Evolutionary conservation across 495 filamentous ascomycete genomes (phyloP).

Genomic region (Penicillium antarcticum): DNA sequence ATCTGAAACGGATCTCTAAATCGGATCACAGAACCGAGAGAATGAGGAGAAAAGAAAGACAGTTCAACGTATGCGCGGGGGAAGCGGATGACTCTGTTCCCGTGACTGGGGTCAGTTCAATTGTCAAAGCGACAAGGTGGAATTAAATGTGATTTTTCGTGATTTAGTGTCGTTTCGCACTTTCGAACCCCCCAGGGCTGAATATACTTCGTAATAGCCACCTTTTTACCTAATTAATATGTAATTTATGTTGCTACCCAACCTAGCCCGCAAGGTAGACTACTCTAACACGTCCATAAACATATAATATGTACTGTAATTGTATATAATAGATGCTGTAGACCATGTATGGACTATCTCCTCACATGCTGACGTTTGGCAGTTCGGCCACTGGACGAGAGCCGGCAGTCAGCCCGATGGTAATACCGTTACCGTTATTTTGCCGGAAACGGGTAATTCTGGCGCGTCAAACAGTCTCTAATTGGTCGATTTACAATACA

Average conservation of each 20-base stretch:
- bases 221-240: constrained; percentile 17
- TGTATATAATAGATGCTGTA: background rate
- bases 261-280: background rate
- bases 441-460: background rate
- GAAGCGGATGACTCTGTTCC: constrained; percentile 21
- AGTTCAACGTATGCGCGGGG: constrained; percentile 5
- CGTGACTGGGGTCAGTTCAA: constrained; percentile 27
- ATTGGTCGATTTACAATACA: constrained; percentile 8
- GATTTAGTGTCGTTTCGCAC: constrained; percentile 1
- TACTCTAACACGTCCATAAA: too few species aligned
- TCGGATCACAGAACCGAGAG: background rate
- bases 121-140: constrained; percentile 8
- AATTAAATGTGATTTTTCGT: background rate
- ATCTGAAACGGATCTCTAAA: background rate
- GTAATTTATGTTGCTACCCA: constrained; percentile 3
- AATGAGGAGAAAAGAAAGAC: constrained; percentile 1
- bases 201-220: constrained; percentile 14
- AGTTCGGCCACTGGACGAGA: constrained; percentile 7
- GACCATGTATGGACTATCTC: background rate
- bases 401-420: constrained; percentile 2
- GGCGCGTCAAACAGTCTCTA: background rate
- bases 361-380: constrained; percentile 18
- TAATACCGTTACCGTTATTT: background rate
- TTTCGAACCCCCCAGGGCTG: background rate
- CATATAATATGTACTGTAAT: background rate